Conservation (phyloP, 768 basidiomycete genomes). For the Lactifluus volemus region DNA sequence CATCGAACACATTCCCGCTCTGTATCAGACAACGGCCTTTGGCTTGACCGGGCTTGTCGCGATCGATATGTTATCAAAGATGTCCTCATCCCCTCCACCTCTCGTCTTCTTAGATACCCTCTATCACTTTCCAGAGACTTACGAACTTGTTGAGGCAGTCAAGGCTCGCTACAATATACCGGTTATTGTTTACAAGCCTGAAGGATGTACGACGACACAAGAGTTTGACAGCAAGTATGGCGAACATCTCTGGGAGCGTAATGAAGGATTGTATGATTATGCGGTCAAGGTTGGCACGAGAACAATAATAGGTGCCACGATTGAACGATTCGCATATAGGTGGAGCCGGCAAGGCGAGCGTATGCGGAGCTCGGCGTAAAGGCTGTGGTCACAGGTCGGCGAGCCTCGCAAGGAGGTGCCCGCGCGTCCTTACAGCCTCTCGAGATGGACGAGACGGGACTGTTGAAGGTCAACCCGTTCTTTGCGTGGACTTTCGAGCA, state of each 20-base stretch:
- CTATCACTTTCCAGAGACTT: conserved; percentile 92
- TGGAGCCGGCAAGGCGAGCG: conserved; percentile 86
- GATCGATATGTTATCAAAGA: conserved; percentile 88
- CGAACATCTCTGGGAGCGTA: conserved; percentile 73
- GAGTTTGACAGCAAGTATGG: conserved; percentile 82
- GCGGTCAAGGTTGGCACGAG: conserved; percentile 64
- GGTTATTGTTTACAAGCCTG: conserved; percentile 73
- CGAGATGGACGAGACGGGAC: conserved; percentile 82
- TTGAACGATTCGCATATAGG: conserved; percentile 36
- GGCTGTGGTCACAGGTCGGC: conserved; percentile 90
- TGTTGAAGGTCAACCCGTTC: conserved; percentile 92
- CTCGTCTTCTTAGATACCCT: conserved; percentile 96
- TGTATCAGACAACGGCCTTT: conserved; percentile 95
- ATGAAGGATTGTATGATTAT: conserved; percentile 87
- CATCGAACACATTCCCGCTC: conserved; percentile 60
- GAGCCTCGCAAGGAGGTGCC: conserved; percentile 90
- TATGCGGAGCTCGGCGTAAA: conserved; percentile 72
- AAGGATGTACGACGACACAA: conserved; percentile 50
- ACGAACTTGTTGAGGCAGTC: conserved; percentile 80
- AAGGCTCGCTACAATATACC: conserved; percentile 62
- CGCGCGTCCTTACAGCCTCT: conserved; percentile 75
- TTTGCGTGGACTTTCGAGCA: conserved; percentile 79
- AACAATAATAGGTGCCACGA: not conserved
- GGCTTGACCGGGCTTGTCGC: conserved; percentile 92
- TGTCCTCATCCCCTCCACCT: conserved; percentile 60